Base-by-base conservation (phyloP, 169 alveolate genomes). In the Plasmodium knowlesi region DNA sequence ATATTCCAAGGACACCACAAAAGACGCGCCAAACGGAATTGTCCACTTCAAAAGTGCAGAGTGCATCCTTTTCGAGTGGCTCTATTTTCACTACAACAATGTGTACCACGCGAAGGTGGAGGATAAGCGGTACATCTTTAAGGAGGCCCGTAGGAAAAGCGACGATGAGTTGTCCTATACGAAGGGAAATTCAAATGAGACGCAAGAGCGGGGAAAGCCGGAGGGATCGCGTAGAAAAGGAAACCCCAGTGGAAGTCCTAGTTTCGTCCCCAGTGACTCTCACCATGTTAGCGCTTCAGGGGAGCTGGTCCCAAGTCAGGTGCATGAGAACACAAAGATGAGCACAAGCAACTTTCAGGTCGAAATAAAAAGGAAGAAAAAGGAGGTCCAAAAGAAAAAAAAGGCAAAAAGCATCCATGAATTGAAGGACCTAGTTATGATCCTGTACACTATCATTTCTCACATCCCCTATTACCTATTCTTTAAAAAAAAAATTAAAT, bases 41-140 rank as follows among this genome's bases (percentile, higher is more conserved):
- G 28, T 54, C 3, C 25, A 78, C 71, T 89, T 39, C 73, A 79
- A 78, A 30, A 79, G 28, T 37, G 53, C 73, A 41, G 94, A 89
- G 32, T 34, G 46, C 72, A 89, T 89, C 43, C 46, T 89, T 16
- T 89, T 79, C 53, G 94, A 89, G 72, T 89, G 94, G 94, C 46
- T 89, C 50, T 89, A 89, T 61, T 89, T 89, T 30, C 94, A 89
- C 76, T 89, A 89, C 73, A 89, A 79, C 70, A 89, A 89, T 89
- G 72, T 89, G n/a, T 10, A 79, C 41, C 50, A 79, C 41, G 73
- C 81, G 6, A 41, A 79, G 12, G 90, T 89, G 50, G 22, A 57
- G 32, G 50, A 89, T 79, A n/a, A 39, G 46, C 19, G 57, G 50
- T 89, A 79, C 41, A 22, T 89, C 22, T 79, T 78, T 79, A 79